Evolutionary conservation across 345 rosid genomes (phyloP).

Genomic region (Syzygium aqueum): DNA sequence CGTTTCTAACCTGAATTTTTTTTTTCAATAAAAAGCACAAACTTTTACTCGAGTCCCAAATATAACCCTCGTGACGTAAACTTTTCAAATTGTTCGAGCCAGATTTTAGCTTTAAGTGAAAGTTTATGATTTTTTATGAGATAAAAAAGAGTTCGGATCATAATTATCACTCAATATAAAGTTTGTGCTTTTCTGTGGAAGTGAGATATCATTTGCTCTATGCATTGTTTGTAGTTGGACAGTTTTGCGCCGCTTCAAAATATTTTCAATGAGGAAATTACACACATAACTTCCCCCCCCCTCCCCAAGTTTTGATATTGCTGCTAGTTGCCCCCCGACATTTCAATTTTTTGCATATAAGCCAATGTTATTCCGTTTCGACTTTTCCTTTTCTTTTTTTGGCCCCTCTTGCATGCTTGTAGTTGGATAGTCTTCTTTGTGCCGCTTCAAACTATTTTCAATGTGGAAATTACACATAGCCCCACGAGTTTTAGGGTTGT

Average conservation of each 20-base stretch:
- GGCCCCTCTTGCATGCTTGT: neutral
- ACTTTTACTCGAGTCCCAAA: too few relatives aligned
- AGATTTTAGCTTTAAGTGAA: too few relatives aligned
- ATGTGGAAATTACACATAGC: neutral
- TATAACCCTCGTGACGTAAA: too few relatives aligned
- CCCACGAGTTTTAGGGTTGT: neutral
- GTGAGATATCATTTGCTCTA: too few relatives aligned
- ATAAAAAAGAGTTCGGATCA: too few relatives aligned
- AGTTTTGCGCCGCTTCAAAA: neutral
- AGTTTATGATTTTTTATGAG: too few relatives aligned
- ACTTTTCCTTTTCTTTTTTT: neutral
- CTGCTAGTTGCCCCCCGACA: neutral
- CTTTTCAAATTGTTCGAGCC: too few relatives aligned
- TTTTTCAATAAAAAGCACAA: too few relatives aligned
- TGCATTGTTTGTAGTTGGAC: neutral
- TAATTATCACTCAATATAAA: too few relatives aligned
- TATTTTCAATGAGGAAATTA: too few relatives aligned
- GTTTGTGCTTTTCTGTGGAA: too few relatives aligned
- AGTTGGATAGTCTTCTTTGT: neutral
- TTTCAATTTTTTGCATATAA: neutral
- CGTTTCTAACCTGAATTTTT: too few relatives aligned
- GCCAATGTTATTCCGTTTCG: neutral
- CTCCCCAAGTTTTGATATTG: neutral
- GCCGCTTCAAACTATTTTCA: neutral
- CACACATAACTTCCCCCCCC: neutral